phyloP scores from a whole-genome alignment of 805 yeast genomes.

The Ogataea allantospora region DNA sequence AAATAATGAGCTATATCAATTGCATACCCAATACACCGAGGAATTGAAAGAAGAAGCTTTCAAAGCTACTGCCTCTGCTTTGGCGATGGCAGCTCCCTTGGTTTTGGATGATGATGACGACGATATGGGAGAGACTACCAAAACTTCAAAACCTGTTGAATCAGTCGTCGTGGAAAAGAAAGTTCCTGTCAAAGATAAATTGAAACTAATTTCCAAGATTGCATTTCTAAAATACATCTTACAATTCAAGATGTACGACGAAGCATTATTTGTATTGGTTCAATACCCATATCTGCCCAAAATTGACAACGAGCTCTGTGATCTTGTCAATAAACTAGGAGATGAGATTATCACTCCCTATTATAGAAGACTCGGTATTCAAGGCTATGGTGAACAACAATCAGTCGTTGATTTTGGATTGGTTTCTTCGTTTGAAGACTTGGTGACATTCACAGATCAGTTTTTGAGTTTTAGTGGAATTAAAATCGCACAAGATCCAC shows the following conservation, averaged over 20 bases:
- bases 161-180: slow-evolving; percentile 1
- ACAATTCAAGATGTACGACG: slow-evolving; percentile 59
- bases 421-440: slow-evolving; percentile 39
- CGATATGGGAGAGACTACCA: slow-evolving; percentile 10
- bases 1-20: slow-evolving; percentile 36
- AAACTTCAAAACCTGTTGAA: slow-evolving; percentile 3
- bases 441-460: slow-evolving; percentile 42
- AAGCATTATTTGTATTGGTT: slow-evolving; percentile 56
- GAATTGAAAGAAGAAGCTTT: slow-evolving; percentile 54
- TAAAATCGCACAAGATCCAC: slow-evolving; percentile 46
- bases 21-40: slow-evolving; percentile 46
- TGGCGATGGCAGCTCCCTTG: slow-evolving; percentile 86
- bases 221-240: slow-evolving; percentile 53
- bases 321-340: slow-evolving; percentile 48
- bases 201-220: slow-evolving; percentile 35
- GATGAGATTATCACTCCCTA: slow-evolving; percentile 51
- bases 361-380: slow-evolving; percentile 22
- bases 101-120: slow-evolving; percentile 61
- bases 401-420: slow-evolving; percentile 33
- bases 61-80: slow-evolving; percentile 68
- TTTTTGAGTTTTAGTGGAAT: slow-evolving; percentile 56
- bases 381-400: slow-evolving; percentile 22
- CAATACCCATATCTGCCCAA: slow-evolving; percentile 61
- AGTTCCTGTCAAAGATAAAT: slow-evolving; percentile 15
- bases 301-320: slow-evolving; percentile 48